Evolutionary conservation across 768 basidiomycete species (phyloP).

Genomic region (Myochromella boudieri): DNA sequence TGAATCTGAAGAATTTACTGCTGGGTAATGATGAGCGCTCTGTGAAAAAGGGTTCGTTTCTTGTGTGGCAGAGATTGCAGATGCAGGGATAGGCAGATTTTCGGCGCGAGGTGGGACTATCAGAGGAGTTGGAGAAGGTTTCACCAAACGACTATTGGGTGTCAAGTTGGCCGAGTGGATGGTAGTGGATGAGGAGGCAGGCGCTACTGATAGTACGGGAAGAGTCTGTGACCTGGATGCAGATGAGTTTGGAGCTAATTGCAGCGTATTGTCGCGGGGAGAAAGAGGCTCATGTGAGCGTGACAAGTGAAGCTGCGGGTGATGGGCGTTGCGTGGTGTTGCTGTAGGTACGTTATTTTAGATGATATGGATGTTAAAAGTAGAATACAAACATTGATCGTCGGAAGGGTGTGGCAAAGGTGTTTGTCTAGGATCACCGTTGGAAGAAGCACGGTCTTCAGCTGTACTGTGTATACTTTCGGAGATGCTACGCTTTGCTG

Average conservation of each 20-base stretch:
- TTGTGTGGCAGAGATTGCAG: slow-evolving; percentile 28
- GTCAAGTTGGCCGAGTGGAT: slow-evolving; percentile 16
- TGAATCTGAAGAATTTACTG: slow-evolving; percentile 1
- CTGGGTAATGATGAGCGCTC: slow-evolving; percentile 8
- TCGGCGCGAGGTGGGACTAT: slow-evolving; percentile 38
- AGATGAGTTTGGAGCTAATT: slow-evolving; percentile 13
- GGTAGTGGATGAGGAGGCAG: slow-evolving; percentile 23
- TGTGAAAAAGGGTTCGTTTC: slow-evolving; percentile 29
- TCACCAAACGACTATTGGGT: slow-evolving; percentile 23
- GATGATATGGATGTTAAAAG: slow-evolving; percentile 6
- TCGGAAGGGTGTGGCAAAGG: slow-evolving; percentile 36
- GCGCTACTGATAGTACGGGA: slow-evolving; percentile 21
- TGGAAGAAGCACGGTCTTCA: slow-evolving; percentile 9
- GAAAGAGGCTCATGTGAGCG: slow-evolving; percentile 42
- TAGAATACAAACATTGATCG: slow-evolving; percentile 33
- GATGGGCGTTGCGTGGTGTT: slow-evolving; percentile 27
- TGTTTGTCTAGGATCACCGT: slow-evolving; percentile 14
- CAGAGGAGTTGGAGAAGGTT: slow-evolving; percentile 38
- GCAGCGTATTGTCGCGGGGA: slow-evolving; percentile 24
- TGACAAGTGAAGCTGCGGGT: slow-evolving; percentile 33
- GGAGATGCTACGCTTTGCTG: slow-evolving; percentile 27
- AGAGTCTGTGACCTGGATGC: slow-evolving; percentile 18
- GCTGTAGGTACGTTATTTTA: slow-evolving; percentile 21
- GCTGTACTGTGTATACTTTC: slow-evolving; percentile 21
- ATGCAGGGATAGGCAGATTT: slow-evolving; percentile 30